Evolutionary conservation across 768 basidiomycete species (phyloP), one percentile per base, ranked within the genome.

Genomic region (Suillus placidus): DNA sequence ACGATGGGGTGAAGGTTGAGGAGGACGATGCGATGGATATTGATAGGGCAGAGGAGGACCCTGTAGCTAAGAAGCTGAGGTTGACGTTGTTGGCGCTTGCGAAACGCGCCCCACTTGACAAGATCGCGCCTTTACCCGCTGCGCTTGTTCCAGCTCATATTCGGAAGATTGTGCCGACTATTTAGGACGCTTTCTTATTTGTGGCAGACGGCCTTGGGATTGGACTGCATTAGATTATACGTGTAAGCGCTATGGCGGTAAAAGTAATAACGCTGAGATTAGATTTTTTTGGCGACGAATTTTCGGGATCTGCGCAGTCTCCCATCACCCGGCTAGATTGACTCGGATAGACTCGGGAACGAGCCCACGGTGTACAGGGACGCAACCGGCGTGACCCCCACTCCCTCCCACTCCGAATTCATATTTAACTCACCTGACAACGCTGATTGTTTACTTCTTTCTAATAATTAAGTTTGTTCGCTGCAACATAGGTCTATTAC

Each of bases 31-130:
- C 43, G 30, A 72, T 74, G 69, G 66, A 73, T 26, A 68, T 71
- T 8, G 74, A 80, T 47, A 55, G 60, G 56, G 52, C 16, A 14
- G 69, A 62, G 6, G 89, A 89, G 72, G 85, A 88, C 63, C 80
- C 83, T 3, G 69, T 79, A 20, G 57, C 88, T 70, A 83, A 84
- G 62, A 83, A 87, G 62, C 78, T 93, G 58, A 83, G 92, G 45
- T 79, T 93, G 68, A 93, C 92, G 72, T 79, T 94, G 35, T 82
- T 94, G 34, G 91, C 91, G 2, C 80, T 94, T 40, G 89, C 90
- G 64, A 92, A 92, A 72, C 84, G 91, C 7, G 91, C 91, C 12
- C 92, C 92, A 2, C 72, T 92, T 66, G 89, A 91, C 70, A 87
- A 83, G 65, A 89, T 92, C 62, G 88, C 87, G 18, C 81, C 80